Conservation (phyloP, 2,329 filamentous ascomycete genomes). For the Graphiopsis chlorocephala region DNA sequence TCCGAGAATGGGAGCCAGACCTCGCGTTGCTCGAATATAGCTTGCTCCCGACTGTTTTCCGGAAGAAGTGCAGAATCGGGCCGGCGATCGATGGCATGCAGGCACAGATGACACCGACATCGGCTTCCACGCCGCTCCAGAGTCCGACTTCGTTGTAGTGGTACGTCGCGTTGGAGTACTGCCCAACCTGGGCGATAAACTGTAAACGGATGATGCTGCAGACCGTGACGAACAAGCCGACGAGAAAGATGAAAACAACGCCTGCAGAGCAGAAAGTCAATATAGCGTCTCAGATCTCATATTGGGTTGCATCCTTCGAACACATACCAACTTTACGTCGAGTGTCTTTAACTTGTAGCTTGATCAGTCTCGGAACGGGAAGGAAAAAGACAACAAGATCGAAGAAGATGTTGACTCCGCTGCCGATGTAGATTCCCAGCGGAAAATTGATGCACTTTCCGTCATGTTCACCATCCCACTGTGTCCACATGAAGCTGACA, state of each 20-base stretch:
- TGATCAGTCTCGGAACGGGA: neutral
- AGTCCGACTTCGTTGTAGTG: constrained; percentile 22
- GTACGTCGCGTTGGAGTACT: constrained; percentile 23
- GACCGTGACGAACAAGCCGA: constrained; percentile 23
- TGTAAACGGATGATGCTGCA: constrained; percentile 22
- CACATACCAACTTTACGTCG: neutral
- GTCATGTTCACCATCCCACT: constrained; percentile 1
- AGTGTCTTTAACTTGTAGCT: neutral
- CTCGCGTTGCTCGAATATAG: neutral
- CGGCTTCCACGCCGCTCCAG: constrained; percentile 24
- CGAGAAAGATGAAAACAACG: neutral
- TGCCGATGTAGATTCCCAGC: neutral
- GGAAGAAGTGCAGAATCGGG: constrained; percentile 8
- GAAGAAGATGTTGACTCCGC: neutral
- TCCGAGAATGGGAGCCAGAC: neutral
- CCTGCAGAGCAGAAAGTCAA: too few species aligned
- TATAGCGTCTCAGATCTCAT: too few species aligned
- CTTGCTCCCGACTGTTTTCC: neutral
- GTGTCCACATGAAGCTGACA: neutral
- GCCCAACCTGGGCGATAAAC: constrained; percentile 16
- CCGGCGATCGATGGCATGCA: constrained; percentile 24
- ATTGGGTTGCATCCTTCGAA: too few species aligned
- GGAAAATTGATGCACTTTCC: neutral
- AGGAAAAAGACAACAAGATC: neutral
- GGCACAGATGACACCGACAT: constrained; percentile 24